Evolutionary conservation across 805 yeast species (phyloP).

Genomic region (Clavispora santaluciae): DNA sequence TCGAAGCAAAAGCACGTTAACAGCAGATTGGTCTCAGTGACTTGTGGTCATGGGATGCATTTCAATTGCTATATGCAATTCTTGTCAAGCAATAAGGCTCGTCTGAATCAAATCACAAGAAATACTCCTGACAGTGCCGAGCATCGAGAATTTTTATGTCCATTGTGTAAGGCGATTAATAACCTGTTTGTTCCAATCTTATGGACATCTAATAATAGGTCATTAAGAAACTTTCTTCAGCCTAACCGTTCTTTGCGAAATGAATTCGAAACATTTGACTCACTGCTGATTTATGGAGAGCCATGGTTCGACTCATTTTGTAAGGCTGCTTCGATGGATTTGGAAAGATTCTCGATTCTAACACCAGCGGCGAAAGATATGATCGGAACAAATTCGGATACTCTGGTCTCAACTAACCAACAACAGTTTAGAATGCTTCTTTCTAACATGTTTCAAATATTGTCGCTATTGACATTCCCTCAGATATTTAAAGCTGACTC

Average conservation of each 20-base stretch:
- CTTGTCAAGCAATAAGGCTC: conserved; percentile 48
- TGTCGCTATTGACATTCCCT: conserved; percentile 36
- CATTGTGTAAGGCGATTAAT: conserved; percentile 82
- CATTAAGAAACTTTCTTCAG: conserved; percentile 19
- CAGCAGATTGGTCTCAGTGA: conserved; percentile 49
- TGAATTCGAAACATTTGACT: conserved; percentile 14
- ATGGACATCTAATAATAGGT: conserved; percentile 47
- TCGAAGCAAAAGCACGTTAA: conserved; percentile 37
- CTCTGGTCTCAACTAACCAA: conserved; percentile 11
- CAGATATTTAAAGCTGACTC: conserved; percentile 32
- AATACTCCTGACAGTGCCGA: conserved; percentile 73
- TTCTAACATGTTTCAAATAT: conserved; percentile 31
- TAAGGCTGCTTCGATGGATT: conserved; percentile 16
- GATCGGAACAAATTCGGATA: conserved; percentile 17
- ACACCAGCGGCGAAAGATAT: conserved; percentile 25
- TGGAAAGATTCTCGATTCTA: conserved; percentile 21
- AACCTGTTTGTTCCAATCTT: conserved; percentile 78
- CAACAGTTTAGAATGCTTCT: conserved; percentile 26
- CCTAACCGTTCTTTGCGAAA: conserved; percentile 4
- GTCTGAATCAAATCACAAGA: conserved; percentile 71
- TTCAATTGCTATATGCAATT: conserved; percentile 67
- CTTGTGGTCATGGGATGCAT: conserved; percentile 96
- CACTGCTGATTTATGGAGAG: conserved; percentile 12
- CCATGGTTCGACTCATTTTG: conserved; percentile 25
- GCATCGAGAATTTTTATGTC: conserved; percentile 77